Evolutionary conservation across 352 stramenopile genomes (phyloP).

Genomic region (Pythium folliculosum): DNA sequence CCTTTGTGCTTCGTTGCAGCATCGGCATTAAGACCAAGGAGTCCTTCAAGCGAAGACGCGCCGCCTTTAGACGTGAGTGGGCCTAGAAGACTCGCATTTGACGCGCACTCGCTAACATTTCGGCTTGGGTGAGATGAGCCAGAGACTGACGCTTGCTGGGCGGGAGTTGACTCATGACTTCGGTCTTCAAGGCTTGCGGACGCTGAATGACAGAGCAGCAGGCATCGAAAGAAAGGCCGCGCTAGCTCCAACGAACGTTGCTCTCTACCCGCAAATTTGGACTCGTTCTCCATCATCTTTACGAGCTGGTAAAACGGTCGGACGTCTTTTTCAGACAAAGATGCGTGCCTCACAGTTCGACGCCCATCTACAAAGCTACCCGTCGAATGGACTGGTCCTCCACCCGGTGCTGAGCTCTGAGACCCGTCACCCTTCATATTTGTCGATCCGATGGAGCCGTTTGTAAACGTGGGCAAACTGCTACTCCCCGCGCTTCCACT

Average conservation of each 20-base stretch:
- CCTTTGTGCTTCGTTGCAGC: slow-evolving; percentile 15
- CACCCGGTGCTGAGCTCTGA: slow-evolving; percentile 1
- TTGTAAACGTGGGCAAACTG: slow-evolving; percentile 11
- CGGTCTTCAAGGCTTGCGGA: slow-evolving; percentile 59
- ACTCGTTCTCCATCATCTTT: slow-evolving; percentile 69
- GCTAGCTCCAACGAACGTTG: slow-evolving; percentile 58
- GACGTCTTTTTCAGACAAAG: slow-evolving; percentile 69
- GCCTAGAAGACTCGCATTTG: slow-evolving; percentile 29
- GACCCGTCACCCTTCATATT: slow-evolving; percentile 17
- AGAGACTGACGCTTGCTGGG: slow-evolving; percentile 10
- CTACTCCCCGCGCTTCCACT: not conserved
- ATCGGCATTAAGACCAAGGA: slow-evolving; percentile 1
- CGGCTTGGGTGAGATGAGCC: slow-evolving; percentile 13
- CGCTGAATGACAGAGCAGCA: slow-evolving; percentile 81
- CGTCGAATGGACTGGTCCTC: slow-evolving; percentile 10
- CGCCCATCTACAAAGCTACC: slow-evolving; percentile 28
- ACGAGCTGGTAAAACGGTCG: slow-evolving; percentile 61
- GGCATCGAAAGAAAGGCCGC: slow-evolving; percentile 76
- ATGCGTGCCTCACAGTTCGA: slow-evolving; percentile 42
- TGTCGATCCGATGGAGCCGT: slow-evolving; percentile 22
- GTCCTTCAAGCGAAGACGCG: slow-evolving; percentile 8
- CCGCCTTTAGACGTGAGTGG: slow-evolving; percentile 20
- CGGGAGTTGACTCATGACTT: not conserved
- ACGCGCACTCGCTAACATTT: slow-evolving; percentile 32
- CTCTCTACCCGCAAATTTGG: slow-evolving; percentile 51